Conservation (phyloP, 1,139 yeast genomes). For the Yamadazyma blattariae region DNA sequence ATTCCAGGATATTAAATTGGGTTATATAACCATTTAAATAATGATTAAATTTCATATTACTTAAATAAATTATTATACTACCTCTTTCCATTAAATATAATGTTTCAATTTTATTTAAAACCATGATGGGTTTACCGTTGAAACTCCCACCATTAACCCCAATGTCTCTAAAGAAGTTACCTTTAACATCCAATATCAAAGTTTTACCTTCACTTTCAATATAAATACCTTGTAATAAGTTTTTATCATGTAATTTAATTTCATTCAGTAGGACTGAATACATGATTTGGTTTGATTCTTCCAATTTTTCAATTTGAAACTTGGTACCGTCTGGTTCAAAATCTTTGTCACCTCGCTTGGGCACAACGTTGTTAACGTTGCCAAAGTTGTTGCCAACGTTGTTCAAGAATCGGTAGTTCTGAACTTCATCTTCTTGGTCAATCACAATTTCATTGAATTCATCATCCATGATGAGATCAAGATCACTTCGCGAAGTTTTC, state of each 20-base stretch:
- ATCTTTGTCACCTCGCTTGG: slow-evolving; percentile 77
- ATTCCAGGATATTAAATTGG: slow-evolving; percentile 11
- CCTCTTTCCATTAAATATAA: slow-evolving; percentile 85
- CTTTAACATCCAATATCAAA: slow-evolving; percentile 57
- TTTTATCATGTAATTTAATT: slow-evolving; percentile 58
- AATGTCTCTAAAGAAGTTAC: slow-evolving; percentile 71
- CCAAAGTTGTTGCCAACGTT: slow-evolving; percentile 50
- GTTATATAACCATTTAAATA: slow-evolving; percentile 15
- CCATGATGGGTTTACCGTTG: slow-evolving; percentile 26
- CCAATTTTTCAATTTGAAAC: slow-evolving; percentile 52
- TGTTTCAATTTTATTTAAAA: slow-evolving; percentile 65
- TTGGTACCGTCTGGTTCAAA: slow-evolving; percentile 80
- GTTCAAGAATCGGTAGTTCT: slow-evolving; percentile 39
- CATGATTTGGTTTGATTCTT: slow-evolving; percentile 67
- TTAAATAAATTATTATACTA: slow-evolving; percentile 55
- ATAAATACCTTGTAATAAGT: slow-evolving; percentile 48
- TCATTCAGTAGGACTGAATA: slow-evolving; percentile 59
- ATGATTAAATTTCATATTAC: slow-evolving; percentile 16
- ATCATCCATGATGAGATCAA: slow-evolving; percentile 7
- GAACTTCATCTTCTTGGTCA: slow-evolving; percentile 55
- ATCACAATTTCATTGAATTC: slow-evolving; percentile 10
- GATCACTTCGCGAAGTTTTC: slow-evolving; percentile 1
- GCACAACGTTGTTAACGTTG: slow-evolving; percentile 32
- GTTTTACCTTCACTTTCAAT: slow-evolving; percentile 29
- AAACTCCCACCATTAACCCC: slow-evolving; percentile 37